A percentile compares a stretch with the other conserved stretches of the same genome.
phyloP scores from a whole-genome alignment of 305 asterid species.

The Caryopteris hybrid region DNA sequence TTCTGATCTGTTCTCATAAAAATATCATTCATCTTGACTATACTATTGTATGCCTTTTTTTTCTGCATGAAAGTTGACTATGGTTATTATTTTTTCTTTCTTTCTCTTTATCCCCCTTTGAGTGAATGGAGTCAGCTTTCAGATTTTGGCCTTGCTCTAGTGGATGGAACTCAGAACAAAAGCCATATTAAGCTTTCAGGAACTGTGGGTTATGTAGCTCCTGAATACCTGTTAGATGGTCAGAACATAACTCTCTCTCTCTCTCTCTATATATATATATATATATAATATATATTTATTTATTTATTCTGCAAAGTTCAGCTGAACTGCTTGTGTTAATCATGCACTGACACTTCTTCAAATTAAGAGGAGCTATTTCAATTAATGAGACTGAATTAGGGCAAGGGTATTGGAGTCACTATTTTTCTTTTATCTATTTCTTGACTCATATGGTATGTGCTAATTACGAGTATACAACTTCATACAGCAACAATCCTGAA shows the following conservation, averaged over 20 bases:
- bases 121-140: conserved; percentile 41
- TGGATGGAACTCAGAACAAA: conserved; percentile 49
- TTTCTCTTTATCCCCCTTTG: neutral
- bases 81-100: neutral
- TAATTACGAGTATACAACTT: neutral
- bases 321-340: neutral
- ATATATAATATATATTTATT: neutral
- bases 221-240: conserved; percentile 79
- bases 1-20: neutral
- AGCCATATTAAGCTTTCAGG: conserved; percentile 67
- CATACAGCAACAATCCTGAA: neutral
- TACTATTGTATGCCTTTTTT: neutral
- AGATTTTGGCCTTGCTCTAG: conserved; percentile 73
- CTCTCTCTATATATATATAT: neutral
- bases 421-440: too few relatives aligned
- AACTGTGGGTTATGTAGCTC: conserved; percentile 80
- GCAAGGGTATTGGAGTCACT: neutral
- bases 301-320: neutral
- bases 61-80: conserved; percentile 7
- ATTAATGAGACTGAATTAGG: neutral
- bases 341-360: neutral
- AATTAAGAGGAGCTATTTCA: neutral
- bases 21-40: neutral
- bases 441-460: neutral
- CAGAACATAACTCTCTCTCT: conserved; percentile 8